Evolutionary conservation across 768 basidiomycete genomes (phyloP).

Genomic region (Galerina marginata): DNA sequence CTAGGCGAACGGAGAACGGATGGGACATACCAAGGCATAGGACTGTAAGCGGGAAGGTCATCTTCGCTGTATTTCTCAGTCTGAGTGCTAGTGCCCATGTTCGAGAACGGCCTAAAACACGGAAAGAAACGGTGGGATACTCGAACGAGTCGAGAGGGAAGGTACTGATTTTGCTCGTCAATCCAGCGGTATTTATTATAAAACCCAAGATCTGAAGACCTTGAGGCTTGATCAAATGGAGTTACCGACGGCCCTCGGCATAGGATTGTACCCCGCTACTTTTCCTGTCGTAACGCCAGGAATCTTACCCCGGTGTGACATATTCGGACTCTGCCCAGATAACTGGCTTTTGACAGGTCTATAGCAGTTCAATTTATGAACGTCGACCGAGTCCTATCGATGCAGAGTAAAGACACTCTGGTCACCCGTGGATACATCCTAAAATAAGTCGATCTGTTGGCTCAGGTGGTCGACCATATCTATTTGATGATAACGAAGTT

Average conservation of each 20-base stretch:
- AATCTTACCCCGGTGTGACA: conserved; percentile 10
- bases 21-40: conserved; percentile 50
- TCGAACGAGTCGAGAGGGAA: conserved; percentile 6
- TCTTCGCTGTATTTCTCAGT: conserved; percentile 41
- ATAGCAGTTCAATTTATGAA: not conserved
- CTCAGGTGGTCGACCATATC: conserved; percentile 1
- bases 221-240: conserved; percentile 12
- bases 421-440: conserved; percentile 13
- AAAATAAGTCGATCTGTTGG: conserved; percentile 13
- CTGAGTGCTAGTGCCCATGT: conserved; percentile 27
- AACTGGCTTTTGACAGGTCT: conserved; percentile 8
- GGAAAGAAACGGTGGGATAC: conserved; percentile 6
- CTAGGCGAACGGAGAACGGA: not conserved
- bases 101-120: conserved; percentile 17
- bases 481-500: not conserved
- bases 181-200: conserved; percentile 19
- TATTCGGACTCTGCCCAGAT: conserved; percentile 9
- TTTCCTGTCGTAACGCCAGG: conserved; percentile 7
- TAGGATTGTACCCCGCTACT: conserved; percentile 3
- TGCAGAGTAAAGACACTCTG: conserved; percentile 20
- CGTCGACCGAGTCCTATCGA: not conserved
- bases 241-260: conserved; percentile 8
- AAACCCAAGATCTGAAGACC: conserved; percentile 17
- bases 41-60: conserved; percentile 46
- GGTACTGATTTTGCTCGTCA: conserved; percentile 8